Conservation (phyloP, 306 rosid species). For the Alnus rubra region DNA sequence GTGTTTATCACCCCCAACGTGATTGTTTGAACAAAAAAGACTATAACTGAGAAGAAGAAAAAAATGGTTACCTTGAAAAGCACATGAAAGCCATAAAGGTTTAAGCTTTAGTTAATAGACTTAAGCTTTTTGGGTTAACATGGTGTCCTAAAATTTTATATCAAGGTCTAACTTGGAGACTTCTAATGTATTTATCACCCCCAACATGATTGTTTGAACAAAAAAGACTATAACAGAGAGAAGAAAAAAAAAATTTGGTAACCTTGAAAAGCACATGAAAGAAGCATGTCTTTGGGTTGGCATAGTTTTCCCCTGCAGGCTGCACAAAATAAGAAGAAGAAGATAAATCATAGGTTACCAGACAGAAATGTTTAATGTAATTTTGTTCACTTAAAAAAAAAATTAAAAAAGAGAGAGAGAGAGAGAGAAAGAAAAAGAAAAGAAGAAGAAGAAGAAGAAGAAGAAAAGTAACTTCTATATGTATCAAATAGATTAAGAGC, state of each 20-base stretch:
- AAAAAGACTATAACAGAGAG: background rate
- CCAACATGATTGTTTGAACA: background rate
- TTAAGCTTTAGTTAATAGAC: background rate
- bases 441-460: background rate
- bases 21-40: background rate
- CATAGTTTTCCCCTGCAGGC: conserved; percentile 83
- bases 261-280: conserved; percentile 99
- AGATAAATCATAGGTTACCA: background rate
- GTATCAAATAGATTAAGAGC: background rate
- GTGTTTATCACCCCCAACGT: background rate
- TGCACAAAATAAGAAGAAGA: conserved; percentile 34
- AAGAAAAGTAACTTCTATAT: background rate
- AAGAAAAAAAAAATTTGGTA: background rate
- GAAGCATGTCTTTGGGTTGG: conserved; percentile 89
- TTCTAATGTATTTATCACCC: background rate
- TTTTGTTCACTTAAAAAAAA: no score
- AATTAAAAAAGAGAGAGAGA: no score
- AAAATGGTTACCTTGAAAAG: conserved; percentile 72
- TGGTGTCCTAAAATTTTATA: background rate
- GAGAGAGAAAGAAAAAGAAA: no score
- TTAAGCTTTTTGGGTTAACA: background rate
- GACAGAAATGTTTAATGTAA: background rate
- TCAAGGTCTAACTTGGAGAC: background rate
- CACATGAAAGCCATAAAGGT: conserved; percentile 47
- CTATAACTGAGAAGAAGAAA: background rate